Base-by-base conservation (phyloP, 352 stramenopile genomes). In the Phytophthora fragariaefolia region DNA sequence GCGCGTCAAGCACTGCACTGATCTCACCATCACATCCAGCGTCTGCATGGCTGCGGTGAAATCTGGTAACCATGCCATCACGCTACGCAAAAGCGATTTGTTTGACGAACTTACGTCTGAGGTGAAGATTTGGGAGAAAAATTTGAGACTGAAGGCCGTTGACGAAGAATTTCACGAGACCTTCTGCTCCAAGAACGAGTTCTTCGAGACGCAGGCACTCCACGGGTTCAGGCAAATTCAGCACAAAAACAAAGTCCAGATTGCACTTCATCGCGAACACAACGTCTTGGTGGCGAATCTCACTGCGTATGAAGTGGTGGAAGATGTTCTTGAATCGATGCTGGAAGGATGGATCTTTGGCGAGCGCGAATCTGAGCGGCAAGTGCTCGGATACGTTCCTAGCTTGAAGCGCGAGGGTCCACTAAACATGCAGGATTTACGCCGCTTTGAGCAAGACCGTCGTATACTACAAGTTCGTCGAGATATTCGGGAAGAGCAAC, bases 271-370 rank as follows among this genome's bases (percentile, higher is more conserved):
- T 54, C 80, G 82, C 13, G 92, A 98, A 60, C 93, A 96, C 62
- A 92, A 97, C 34, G 36, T 81, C 4, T 73, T 98, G 10, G 83
- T 98, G 15, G 89, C 91, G 2, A 76, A 85, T 43, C 72, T 97
- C n/a, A 85, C 91, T 7, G 81, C 93, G 1, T 67, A 78, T 18
- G 95, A 98, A 57, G 85, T 98, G 17, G 83, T 98, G n/a, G 94
- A 98, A 32, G 90, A 97, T 42, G 91, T 98, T 18, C 79, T 99
- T 6, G 85, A 98, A 45, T 98, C 76, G 32, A 98, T 99, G 96
- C 78, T 98, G 15, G 96, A 99, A 82, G 96, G 97, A 2, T 99
- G 97, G 96, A 76, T 95, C 53, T 99, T 99, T 71, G 97, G 97
- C 4, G 95, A 98, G 74, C 85, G 91, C 49, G 81, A 97, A 68